Evolutionary conservation across 164 flowering plant genomes (phyloP), one percentile per base, ranked within the genome.

Genomic region (Dillenia turbinata): DNA sequence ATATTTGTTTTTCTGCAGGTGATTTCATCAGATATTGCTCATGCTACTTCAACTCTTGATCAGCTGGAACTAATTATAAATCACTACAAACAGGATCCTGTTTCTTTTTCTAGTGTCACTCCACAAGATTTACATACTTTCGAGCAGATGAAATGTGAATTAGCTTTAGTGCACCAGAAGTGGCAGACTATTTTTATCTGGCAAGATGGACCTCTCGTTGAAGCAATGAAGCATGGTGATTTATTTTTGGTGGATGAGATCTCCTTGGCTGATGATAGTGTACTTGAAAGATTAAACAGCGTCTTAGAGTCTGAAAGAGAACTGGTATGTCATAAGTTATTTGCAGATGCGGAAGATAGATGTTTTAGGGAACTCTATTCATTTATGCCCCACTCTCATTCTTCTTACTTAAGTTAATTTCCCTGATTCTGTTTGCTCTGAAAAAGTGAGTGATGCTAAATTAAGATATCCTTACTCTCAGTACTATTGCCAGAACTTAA

Each of bases 181-280:
- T 95, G 97, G 97, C 85, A 79, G 73, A 76, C 86, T 22, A 81
- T 95, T 53, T 95, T 92, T 72, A 59, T 62, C 57, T 95, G 99
- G 99, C 88, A 87, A 73, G 97, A 95, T 81, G 99, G 99, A 8
- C 99, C 99, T 47, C 96, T 95, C 65, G 81, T 92, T 54, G 73
- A 86, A 74, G 90, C 99, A 54, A 95, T 95, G 99, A 83, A 81
- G 77, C 72, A 71, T 57, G 99, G 97, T 43, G 81, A 88, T 75
- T 61, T 92, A 9, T 77, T 95, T 75, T 88, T 95, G 67, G 81
- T 88, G n/a, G 99, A 95, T 78, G 99, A 95, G 61, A 90, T 95
- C 54, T 95, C 99, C 11, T 73, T 95, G 76, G 97, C 99, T 76
- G 97, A 95, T 85, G 99, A 95, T 67, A 95, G 99, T 66, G 97